Conservation (phyloP, 1,139 yeast genomes). For the Candida tropicalis region DNA sequence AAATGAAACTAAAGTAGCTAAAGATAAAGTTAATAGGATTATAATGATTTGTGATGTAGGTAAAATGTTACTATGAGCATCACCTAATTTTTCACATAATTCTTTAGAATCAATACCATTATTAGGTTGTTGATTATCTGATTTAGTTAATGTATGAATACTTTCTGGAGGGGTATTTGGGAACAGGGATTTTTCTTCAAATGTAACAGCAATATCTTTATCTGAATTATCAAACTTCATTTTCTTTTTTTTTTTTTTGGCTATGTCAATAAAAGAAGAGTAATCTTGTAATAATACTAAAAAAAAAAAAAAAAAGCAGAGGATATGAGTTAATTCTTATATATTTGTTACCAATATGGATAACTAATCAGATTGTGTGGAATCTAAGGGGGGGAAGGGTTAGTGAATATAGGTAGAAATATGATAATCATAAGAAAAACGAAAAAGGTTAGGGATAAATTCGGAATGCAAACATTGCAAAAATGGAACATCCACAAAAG, state of each 20-base stretch:
- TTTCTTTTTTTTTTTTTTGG: not conserved
- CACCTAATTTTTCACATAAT: conserved; percentile 38
- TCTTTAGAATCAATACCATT: conserved; percentile 15
- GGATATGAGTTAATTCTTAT: too few relatives aligned
- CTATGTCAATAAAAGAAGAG: too few relatives aligned
- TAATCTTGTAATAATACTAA: too few relatives aligned
- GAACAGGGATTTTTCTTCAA: conserved; percentile 7
- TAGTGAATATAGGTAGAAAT: too few relatives aligned
- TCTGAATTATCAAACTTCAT: conserved; percentile 2
- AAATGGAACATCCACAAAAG: too few relatives aligned
- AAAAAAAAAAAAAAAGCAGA: not conserved
- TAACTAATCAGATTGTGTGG: too few relatives aligned
- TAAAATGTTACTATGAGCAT: conserved; percentile 37
- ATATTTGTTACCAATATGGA: not conserved
- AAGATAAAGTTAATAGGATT: conserved; percentile 29
- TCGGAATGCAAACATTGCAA: conserved; percentile 3
- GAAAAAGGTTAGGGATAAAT: too few relatives aligned
- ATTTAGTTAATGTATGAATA: conserved; percentile 9
- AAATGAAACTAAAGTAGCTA: conserved; percentile 30
- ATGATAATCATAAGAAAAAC: too few relatives aligned
- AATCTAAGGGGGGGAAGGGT: too few relatives aligned
- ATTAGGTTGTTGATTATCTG: not conserved
- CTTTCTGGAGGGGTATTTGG: conserved; percentile 15
- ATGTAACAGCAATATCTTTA: conserved; percentile 6
- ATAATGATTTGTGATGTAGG: conserved; percentile 34